These are phyloP conservation scores for Anethum foeniculum DNA, from an alignment of 140 eudicot genomes.

Conservation along the genomic window DNA sequence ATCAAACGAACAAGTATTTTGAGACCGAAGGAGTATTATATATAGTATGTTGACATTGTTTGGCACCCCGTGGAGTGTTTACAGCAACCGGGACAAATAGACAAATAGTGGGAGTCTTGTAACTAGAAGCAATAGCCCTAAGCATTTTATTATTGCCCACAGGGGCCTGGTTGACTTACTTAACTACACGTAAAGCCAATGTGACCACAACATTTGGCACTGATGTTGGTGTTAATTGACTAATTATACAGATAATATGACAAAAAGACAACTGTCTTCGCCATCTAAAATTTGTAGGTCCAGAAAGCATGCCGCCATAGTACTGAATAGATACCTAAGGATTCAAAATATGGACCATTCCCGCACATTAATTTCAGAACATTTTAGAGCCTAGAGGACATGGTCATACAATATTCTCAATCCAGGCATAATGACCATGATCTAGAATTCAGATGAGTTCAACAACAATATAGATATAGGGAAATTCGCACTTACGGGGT, in stretches of 20 bases:
- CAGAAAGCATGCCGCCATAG: neutral
- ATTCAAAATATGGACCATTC: neutral
- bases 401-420: neutral
- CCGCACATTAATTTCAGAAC: neutral
- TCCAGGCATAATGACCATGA: neutral
- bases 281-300: neutral
- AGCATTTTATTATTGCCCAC: neutral
- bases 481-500: neutral
- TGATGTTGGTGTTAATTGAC: neutral
- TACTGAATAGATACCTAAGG: neutral
- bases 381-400: neutral
- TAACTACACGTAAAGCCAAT: slow-evolving; percentile 1
- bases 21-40: too few species aligned
- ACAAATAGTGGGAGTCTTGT: neutral
- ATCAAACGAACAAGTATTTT: too few species aligned
- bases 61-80: too few species aligned
- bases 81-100: neutral
- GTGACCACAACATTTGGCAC: slow-evolving; percentile 7
- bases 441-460: neutral
- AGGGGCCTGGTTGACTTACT: neutral
- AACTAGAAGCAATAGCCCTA: neutral
- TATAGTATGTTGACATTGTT: too few species aligned
- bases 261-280: neutral
- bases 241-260: neutral
- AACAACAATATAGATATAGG: neutral